Conservation (phyloP, 176 grass and related monocot species). For the Zoysia pacifica region DNA sequence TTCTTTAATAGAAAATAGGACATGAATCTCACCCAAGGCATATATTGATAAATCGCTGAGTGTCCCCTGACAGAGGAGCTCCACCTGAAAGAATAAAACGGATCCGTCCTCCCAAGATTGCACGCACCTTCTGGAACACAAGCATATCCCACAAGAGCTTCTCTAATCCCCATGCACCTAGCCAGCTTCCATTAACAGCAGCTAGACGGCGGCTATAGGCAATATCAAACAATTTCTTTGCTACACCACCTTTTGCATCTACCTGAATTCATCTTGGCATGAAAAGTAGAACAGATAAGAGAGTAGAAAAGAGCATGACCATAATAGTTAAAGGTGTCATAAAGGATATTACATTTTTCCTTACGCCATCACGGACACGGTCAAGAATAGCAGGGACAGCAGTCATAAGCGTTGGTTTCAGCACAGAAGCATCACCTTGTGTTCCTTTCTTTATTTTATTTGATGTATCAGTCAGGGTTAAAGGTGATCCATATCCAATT, state of each 20-base stretch:
- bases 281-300: conserved; percentile 5
- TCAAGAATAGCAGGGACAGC: conserved; percentile 98
- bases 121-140: conserved; percentile 77
- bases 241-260: conserved; percentile 77
- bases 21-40: conserved; percentile 83
- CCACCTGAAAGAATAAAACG: conserved; percentile 91
- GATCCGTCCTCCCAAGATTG: conserved; percentile 74
- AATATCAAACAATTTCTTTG: conserved; percentile 83
- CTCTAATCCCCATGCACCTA: conserved; percentile 92
- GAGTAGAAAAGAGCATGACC: conserved; percentile 18
- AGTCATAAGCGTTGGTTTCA: conserved; percentile 88
- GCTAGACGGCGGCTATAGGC: conserved; percentile 80
- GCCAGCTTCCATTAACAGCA: conserved; percentile 94
- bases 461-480: conserved; percentile 93
- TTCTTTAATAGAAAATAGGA: neutral
- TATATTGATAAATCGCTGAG: conserved; percentile 97
- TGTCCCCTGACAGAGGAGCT: conserved; percentile 79
- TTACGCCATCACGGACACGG: conserved; percentile 79
- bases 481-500: conserved; percentile 87
- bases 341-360: conserved; percentile 77
- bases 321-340: neutral
- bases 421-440: conserved; percentile 71
- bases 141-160: conserved; percentile 85
- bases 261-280: conserved; percentile 53
- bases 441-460: conserved; percentile 96